Conservation (phyloP, 129 eudicot species). For the Ambrosia trifida region DNA sequence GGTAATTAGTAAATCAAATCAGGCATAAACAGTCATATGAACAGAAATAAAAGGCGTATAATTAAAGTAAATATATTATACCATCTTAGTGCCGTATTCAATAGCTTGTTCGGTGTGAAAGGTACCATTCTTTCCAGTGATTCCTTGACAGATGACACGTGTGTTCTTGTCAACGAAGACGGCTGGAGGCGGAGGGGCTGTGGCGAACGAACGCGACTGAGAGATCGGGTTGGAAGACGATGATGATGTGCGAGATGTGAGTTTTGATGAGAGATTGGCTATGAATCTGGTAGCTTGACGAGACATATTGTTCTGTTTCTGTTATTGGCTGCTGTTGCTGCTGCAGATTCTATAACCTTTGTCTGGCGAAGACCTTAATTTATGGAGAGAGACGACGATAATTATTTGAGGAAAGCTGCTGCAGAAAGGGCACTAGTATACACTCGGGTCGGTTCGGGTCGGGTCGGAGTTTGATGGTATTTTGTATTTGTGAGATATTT, state of each 20-base stretch:
- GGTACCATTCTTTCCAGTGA: constrained; percentile 94
- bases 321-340: not conserved
- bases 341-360: constrained; percentile 15
- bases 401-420: constrained; percentile 18
- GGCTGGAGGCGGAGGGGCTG: constrained; percentile 87
- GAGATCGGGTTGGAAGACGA: constrained; percentile 27
- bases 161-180: constrained; percentile 97
- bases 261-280: constrained; percentile 54
- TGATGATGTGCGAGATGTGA: constrained; percentile 36
- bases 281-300: constrained; percentile 75
- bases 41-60: not conserved
- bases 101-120: constrained; percentile 98
- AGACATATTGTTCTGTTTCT: constrained; percentile 38
- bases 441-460: constrained; percentile 18
- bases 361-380: constrained; percentile 5
- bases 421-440: constrained; percentile 23
- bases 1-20: constrained; percentile 20
- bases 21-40: not conserved
- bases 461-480: not conserved
- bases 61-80: constrained; percentile 6
- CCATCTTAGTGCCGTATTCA: constrained; percentile 98
- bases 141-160: constrained; percentile 94
- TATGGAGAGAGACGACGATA: constrained; percentile 21
- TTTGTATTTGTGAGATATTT: no score
- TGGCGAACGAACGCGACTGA: constrained; percentile 60